Percentiles rank a stretch among this genome's conserved stretches.
Evolutionary conservation across 2,329 filamentous ascomycete genomes (phyloP).

Genomic region (Coniochaeta hoffmannii): DNA sequence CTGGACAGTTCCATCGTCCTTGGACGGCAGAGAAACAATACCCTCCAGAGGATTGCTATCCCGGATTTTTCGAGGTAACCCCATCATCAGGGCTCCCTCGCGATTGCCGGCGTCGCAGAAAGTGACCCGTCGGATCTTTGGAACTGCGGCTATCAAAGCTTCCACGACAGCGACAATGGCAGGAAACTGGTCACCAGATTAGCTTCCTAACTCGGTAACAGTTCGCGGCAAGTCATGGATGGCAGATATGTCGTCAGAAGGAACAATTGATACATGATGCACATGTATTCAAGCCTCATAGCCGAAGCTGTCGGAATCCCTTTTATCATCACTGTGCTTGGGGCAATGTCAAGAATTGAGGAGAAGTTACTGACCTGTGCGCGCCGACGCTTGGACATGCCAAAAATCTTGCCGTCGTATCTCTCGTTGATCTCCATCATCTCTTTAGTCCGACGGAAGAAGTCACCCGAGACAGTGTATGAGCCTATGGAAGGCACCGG

Average conservation of each 20-base stretch:
- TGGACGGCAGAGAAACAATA: background rate
- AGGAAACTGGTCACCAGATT: conserved; percentile 58
- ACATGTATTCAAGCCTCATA: background rate
- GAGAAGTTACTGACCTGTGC: conserved; percentile 17
- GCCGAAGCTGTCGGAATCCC: background rate
- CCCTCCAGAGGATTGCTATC: conserved; percentile 54
- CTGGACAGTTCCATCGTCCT: conserved; percentile 20
- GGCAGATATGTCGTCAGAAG: background rate
- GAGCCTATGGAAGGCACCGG: conserved; percentile 78
- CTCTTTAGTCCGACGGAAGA: conserved; percentile 48
- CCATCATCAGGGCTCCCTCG: conserved; percentile 74
- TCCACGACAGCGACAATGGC: conserved; percentile 77
- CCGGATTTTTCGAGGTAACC: conserved; percentile 50
- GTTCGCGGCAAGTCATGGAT: background rate
- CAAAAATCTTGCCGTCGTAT: conserved; percentile 55
- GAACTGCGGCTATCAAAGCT: conserved; percentile 62
- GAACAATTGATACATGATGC: background rate
- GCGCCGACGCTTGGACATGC: conserved; percentile 72
- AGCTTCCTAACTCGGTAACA: background rate
- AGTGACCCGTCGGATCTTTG: conserved; percentile 62
- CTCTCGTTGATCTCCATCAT: conserved; percentile 45
- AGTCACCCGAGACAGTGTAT: conserved; percentile 56
- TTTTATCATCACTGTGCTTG: background rate
- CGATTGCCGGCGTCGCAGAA: conserved; percentile 83
- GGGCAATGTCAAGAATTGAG: background rate